Percentiles rank a stretch among this genome's conserved stretches.
These are phyloP conservation scores for Pisolithus tinctorius DNA, from an alignment of 768 basidiomycete genomes.

Conservation along the genomic window DNA sequence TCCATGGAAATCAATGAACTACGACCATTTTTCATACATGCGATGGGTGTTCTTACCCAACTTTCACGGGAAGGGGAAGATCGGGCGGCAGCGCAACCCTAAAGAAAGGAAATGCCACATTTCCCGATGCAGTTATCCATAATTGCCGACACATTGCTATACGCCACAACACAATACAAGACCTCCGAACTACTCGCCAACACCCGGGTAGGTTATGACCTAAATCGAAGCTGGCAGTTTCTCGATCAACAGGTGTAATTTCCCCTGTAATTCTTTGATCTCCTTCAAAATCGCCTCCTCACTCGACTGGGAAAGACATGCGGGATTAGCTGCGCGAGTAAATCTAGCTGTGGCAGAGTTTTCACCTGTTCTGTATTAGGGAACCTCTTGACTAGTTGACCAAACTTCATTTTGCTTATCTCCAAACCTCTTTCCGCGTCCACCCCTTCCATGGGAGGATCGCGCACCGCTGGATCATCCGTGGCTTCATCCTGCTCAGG, in stretches of 20 bases:
- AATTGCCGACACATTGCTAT: too few species aligned
- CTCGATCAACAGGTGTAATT: conserved; percentile 32
- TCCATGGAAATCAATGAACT: conserved; percentile 95
- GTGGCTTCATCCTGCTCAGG: conserved; percentile 48
- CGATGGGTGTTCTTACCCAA: conserved; percentile 69
- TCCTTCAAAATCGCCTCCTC: conserved; percentile 64
- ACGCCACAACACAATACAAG: not conserved
- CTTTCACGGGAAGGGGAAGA: conserved; percentile 29
- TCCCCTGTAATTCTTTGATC: conserved; percentile 46
- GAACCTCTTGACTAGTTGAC: conserved; percentile 61
- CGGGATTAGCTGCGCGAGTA: conserved; percentile 4
- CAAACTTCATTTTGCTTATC: conserved; percentile 68
- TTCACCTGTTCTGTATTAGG: conserved; percentile 68
- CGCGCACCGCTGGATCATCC: conserved; percentile 44
- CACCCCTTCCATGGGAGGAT: conserved; percentile 56
- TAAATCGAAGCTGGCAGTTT: conserved; percentile 15
- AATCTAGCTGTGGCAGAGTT: not conserved
- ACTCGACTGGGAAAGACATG: conserved; percentile 45
- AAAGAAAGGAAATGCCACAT: not conserved
- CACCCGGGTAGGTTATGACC: not conserved
- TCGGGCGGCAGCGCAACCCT: not conserved
- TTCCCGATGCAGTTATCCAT: too few species aligned
- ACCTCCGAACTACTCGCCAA: not conserved
- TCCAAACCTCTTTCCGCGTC: conserved; percentile 47
- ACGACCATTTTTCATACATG: conserved; percentile 77